Evolutionary conservation across 225 moss, liverwort and hornwort genomes (phyloP), one percentile per base, ranked within the genome.

Genomic region (Neckera pumila): DNA sequence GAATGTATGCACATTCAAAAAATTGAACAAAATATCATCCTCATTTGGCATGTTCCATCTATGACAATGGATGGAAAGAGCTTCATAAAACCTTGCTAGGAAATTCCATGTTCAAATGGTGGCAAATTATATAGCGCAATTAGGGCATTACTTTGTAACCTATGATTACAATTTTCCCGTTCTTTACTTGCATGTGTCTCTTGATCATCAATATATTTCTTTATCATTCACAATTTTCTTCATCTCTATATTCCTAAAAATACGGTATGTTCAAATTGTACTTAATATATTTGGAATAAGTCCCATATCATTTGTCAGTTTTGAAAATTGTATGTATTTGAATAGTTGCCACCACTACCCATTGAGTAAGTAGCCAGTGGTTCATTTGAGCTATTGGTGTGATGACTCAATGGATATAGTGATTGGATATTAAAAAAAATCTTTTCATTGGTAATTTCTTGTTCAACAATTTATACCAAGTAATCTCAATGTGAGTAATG

Each of bases 21-120:
- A 16, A 71, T 0, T 42, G 0, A 71, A 27, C 9, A 4, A 16
- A 73, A 73, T 28, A 28, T 15, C 10, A 73, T 73, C 11, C 0
- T 2, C 4, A 17, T 16, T 17, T 12, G 0, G 10, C 4, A 31
- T 0, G 3, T 74, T 74, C 7, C 1, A 47, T 12, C 11, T 10
- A 7, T 47, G 2, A 31, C 19, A 12, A 12, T 47, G 31, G 47
- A 19, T 47, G 17, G 0, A 28, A 73, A 45, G 30, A 45, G 3
- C 15, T 73, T 73, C 0, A 0, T 0, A 43, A 25, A 2, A 0
- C 2, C 3, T 0, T 0, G 0, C 5, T 14, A 43, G 5, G 0
- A 26, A 40, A 23, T 40, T 23, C 7, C 38, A 0, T 1, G 0
- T 67, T 12, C 13, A 38, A 69, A 38, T 36, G 7, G 23, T 1